Evolutionary conservation across 2,329 filamentous ascomycete genomes (phyloP), one percentile per base, ranked within the genome.

Genomic region (Aspergillus unguis): DNA sequence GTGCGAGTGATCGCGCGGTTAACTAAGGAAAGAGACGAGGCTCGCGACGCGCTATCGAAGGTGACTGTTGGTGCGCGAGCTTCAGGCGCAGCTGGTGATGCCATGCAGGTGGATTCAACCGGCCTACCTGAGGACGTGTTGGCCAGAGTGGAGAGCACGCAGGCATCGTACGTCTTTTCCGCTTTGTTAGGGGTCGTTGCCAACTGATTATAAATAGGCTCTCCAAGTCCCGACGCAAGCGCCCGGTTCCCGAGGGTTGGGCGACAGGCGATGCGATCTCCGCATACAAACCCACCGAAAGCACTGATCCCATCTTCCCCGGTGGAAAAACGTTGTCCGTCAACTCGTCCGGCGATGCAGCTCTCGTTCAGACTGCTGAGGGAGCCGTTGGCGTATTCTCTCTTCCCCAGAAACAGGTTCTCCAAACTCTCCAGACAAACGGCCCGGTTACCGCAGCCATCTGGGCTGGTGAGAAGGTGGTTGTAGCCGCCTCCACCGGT

Each of bases 21-120:
- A 69, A 88, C 88, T n/a, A 87, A 84, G 69, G 94, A 99, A 78
- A 80, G 94, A 58, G 92, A 99, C 65, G 92, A 97, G 71, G 92
- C 94, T 42, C 82, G 92, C 59, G 88, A 94, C 72, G 90, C 94
- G 10, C 77, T 99, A 47, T 90, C 90, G 33, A 90, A 89, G 68
- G 82, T 97, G 10, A 89, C 88, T 2, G 85, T 96, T 41, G 84
- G 85, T 27, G 79, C 79, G 28, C 75, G 75, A 42, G 75, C 51
- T 71, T 71, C 57, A 71, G 73, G 50, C 10, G 43, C 51, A 73
- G 62, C 61, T 62, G 88, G 86, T 28, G 94, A 97, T 70, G 86
- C 87, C 17, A 99, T 99, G 94, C 89, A 94, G 60, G 85, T 99
- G 17, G 94, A 99, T 69, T 84, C 81, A 49, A 84, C 91, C 62